Evolutionary conservation across 2,329 filamentous ascomycete genomes (phyloP).

Genomic region (Colletotrichum sidae): DNA sequence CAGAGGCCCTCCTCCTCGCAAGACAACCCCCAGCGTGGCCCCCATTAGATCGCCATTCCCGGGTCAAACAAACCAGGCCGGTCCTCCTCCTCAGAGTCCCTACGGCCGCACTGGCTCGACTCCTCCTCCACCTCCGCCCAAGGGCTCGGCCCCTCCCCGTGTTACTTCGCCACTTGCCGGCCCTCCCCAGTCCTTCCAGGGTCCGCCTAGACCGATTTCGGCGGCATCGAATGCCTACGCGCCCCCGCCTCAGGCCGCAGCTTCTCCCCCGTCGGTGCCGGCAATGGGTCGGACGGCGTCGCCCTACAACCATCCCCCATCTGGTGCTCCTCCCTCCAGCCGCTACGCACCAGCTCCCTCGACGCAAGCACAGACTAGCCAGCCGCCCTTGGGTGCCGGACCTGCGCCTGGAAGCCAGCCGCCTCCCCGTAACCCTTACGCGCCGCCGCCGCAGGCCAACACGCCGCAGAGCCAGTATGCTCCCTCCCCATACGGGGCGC

Average conservation of each 20-base stretch:
- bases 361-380: constrained; percentile 62
- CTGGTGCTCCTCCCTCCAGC: constrained; percentile 75
- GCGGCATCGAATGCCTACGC: constrained; percentile 73
- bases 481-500: constrained; percentile 63
- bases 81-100: constrained; percentile 69
- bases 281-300: constrained; percentile 80
- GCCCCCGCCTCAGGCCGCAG: constrained; percentile 59
- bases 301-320: constrained; percentile 86
- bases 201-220: constrained; percentile 63
- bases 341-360: constrained; percentile 79
- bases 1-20: constrained; percentile 77
- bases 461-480: constrained; percentile 69
- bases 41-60: constrained; percentile 82
- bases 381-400: constrained; percentile 51
- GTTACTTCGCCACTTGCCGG: constrained; percentile 78
- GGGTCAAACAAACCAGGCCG: constrained; percentile 66
- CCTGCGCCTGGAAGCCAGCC: constrained; percentile 58
- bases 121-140: constrained; percentile 86
- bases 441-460: constrained; percentile 59
- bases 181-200: constrained; percentile 61
- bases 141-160: constrained; percentile 76
- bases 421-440: constrained; percentile 54
- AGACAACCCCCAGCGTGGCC: constrained; percentile 77
- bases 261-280: constrained; percentile 52
- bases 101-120: constrained; percentile 74